These are phyloP conservation scores for Ceratobasidium papillatum DNA, from an alignment of 1,284 basidiomycete species.

Conservation along the genomic window DNA sequence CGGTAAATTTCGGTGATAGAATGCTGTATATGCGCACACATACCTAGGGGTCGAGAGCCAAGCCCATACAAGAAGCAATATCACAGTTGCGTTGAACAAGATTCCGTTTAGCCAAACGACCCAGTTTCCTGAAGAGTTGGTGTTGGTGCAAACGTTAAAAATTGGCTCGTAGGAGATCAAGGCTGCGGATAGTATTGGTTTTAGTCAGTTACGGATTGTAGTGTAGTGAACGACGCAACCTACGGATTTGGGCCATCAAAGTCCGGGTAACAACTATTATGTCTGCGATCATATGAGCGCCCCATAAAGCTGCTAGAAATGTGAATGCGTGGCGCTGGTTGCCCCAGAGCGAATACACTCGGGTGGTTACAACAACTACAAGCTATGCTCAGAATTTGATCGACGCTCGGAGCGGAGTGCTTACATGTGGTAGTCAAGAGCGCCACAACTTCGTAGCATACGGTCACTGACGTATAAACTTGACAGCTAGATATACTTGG, in stretches of 20 bases:
- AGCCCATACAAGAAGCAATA: conserved; percentile 24
- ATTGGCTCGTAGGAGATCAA: conserved; percentile 4
- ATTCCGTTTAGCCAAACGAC: conserved; percentile 36
- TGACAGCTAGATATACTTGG: conserved; percentile 5
- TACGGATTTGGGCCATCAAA: conserved; percentile 14
- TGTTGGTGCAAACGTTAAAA: conserved; percentile 10
- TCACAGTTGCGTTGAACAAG: conserved; percentile 29
- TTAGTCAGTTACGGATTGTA: background rate
- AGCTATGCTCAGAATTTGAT: background rate
- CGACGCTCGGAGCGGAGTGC: background rate
- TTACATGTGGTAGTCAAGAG: conserved; percentile 32
- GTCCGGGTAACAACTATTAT: background rate
- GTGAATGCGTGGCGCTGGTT: conserved; percentile 2
- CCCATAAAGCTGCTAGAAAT: conserved; percentile 10
- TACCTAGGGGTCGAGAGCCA: conserved; percentile 38
- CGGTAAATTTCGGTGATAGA: background rate
- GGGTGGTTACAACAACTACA: conserved; percentile 36
- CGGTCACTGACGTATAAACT: background rate
- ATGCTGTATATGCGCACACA: background rate
- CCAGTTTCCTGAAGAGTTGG: conserved; percentile 22
- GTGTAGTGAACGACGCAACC: background rate
- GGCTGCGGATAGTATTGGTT: background rate
- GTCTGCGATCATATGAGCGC: conserved; percentile 23
- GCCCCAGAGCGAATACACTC: conserved; percentile 33
- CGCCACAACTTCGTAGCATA: conserved; percentile 34